Evolutionary conservation across 805 yeast genomes (phyloP), one percentile per base, ranked within the genome.

Genomic region (Barnettozyma botsteinii): DNA sequence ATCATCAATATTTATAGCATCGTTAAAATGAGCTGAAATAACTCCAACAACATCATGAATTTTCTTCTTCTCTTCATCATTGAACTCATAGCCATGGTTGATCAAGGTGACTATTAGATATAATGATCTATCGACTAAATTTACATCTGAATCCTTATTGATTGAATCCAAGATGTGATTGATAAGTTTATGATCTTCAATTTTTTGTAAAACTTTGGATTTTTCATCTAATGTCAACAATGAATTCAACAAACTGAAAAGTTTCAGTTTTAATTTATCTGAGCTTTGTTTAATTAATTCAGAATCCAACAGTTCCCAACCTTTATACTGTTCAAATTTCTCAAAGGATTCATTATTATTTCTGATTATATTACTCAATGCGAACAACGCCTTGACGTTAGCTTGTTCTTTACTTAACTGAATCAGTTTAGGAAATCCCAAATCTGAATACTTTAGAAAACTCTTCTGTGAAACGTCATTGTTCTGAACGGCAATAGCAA

Each of bases 401-500:
- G 77, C 56, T 18, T 45, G 27, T 23, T 55, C 41, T 7, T 53
- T 45, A 0, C 75, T 70, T 18, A 78, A 50, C 1, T 57, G 41
- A 10, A 81, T 59, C 39, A 82, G 61, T 38, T 59, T 61, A n/a
- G 55, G 46, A 26, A 79, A 38, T 1, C 40, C 56, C 3, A 80
- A 81, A 20, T 62, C 56, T 0, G 65, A 66, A 43, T 79, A 67
- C 42, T 73, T 73, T 30, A 70, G 59, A 45, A 84, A 81, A 38
- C 75, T 84, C 41, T 70, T 67, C 61, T 88, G 98, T 4, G 88
- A 67, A 42, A 72, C 75, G 4, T 77, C 78, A 59, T 93, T 93
- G 59, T 93, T 93, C 62, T 93, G 98, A 4, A 85, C 94, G 0
- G 98, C 95, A 0, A 91, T 84, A 2, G 95, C 96, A 19, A 89